These are phyloP conservation scores for Stipa capillata DNA, from an alignment of 176 grass and related monocot genomes.

Conservation along the genomic window DNA sequence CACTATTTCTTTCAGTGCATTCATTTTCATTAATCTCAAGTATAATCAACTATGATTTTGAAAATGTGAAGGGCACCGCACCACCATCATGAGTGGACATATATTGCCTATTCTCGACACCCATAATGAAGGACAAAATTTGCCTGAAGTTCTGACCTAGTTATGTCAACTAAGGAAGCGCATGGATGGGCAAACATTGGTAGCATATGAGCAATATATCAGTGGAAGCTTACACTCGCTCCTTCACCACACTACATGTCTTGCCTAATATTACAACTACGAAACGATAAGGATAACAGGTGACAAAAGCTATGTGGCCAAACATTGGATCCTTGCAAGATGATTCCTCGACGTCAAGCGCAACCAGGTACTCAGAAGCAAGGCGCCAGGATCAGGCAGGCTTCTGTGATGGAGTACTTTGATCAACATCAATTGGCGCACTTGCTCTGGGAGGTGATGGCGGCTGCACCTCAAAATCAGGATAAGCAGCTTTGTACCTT, in stretches of 20 bases:
- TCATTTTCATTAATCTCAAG: too few species aligned
- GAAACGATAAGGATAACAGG: neutral
- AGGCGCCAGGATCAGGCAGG: constrained; percentile 22
- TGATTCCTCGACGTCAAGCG: neutral
- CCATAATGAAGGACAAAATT: too few species aligned
- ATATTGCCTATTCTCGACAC: neutral
- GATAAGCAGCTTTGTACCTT: constrained; percentile 96
- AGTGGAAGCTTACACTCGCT: neutral
- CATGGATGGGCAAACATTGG: neutral
- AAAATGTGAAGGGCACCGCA: neutral
- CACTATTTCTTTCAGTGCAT: too few species aligned
- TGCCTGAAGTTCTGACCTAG: too few species aligned
- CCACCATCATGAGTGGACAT: neutral
- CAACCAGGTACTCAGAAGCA: neutral
- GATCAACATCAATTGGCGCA: constrained; percentile 48
- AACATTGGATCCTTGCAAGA: neutral
- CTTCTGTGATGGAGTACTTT: constrained; percentile 31
- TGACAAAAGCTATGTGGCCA: neutral
- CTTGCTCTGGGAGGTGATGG: constrained; percentile 73
- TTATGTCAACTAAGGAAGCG: neutral
- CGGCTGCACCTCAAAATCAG: constrained; percentile 81
- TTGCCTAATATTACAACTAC: constrained; percentile 20
- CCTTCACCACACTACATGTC: neutral
- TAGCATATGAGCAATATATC: neutral
- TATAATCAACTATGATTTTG: too few species aligned